Evolutionary conservation across 257 asterid genomes (phyloP).

Genomic region (Solanum acaule): DNA sequence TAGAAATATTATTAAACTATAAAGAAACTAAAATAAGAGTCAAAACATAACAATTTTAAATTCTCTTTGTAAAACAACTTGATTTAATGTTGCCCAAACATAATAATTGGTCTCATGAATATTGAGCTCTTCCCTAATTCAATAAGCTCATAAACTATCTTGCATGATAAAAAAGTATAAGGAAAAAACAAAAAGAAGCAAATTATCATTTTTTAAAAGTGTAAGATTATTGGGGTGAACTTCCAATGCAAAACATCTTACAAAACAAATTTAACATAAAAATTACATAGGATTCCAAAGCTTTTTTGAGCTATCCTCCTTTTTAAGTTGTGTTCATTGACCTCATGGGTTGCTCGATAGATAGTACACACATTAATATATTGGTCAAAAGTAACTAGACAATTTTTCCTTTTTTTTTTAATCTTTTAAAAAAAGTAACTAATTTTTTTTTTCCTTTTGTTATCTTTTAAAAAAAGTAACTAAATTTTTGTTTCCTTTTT

Average conservation of each 20-base stretch:
- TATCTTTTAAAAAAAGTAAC: neutral
- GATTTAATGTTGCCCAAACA: neutral
- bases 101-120: neutral
- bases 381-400: conserved; percentile 8
- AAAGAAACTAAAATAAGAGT: neutral
- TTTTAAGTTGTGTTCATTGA: conserved; percentile 14
- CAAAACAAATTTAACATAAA: conserved; percentile 18
- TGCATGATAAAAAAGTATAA: neutral
- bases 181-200: neutral
- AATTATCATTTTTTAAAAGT: neutral
- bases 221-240: neutral
- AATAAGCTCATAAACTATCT: neutral
- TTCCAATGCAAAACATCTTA: conserved; percentile 6
- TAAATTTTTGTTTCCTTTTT: conserved; percentile 13
- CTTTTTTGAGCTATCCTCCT: conserved; percentile 24
- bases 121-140: neutral
- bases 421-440: neutral
- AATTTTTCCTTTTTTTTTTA: neutral
- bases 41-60: neutral
- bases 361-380: neutral
- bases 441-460: neutral
- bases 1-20: neutral
- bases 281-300: conserved; percentile 77
- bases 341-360: neutral
- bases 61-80: neutral